A percentile compares a stretch with the other conserved stretches of the same genome.
phyloP scores from a whole-genome alignment of 441 rosid genomes.

The Croton setiger region DNA sequence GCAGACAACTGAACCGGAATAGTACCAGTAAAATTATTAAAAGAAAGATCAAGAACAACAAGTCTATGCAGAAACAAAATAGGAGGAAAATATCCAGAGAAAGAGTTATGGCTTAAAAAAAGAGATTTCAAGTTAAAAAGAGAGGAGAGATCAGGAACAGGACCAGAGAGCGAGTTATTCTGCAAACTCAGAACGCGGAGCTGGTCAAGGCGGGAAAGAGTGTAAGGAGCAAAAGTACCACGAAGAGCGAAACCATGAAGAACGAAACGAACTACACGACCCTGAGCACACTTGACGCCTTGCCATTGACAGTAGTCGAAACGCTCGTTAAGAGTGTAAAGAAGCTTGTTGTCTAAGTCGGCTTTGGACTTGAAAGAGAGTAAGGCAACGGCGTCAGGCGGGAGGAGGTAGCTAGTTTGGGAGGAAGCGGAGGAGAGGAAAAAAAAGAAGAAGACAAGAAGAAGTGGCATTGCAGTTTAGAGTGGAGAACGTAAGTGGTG shows the following conservation, averaged over 20 bases:
- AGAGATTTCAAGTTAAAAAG: slow-evolving; percentile 62
- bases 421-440: not conserved
- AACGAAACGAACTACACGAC: slow-evolving; percentile 64
- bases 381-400: slow-evolving; percentile 60
- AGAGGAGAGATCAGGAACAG: slow-evolving; percentile 67
- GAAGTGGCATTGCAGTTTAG: not conserved
- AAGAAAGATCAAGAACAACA: slow-evolving; percentile 56
- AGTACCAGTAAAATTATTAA: slow-evolving; percentile 46
- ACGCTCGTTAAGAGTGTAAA: slow-evolving; percentile 62
- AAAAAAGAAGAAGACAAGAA: slow-evolving; percentile 18
- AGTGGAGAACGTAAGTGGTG: not conserved
- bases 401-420: slow-evolving; percentile 36
- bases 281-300: slow-evolving; percentile 74
- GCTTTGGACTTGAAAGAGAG: slow-evolving; percentile 80
- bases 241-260: slow-evolving; percentile 48
- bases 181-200: slow-evolving; percentile 70
- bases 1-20: slow-evolving; percentile 48
- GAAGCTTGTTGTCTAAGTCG: slow-evolving; percentile 65
- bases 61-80: slow-evolving; percentile 53
- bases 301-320: slow-evolving; percentile 92
- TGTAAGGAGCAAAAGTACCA: slow-evolving; percentile 50
- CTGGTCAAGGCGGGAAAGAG: slow-evolving; percentile 73
- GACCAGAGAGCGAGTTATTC: slow-evolving; percentile 78
- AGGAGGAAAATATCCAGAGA: slow-evolving; percentile 56
- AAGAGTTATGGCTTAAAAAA: slow-evolving; percentile 41